Base-by-base conservation (phyloP, 2,329 filamentous ascomycete species). In the Metarhizium humberi region DNA sequence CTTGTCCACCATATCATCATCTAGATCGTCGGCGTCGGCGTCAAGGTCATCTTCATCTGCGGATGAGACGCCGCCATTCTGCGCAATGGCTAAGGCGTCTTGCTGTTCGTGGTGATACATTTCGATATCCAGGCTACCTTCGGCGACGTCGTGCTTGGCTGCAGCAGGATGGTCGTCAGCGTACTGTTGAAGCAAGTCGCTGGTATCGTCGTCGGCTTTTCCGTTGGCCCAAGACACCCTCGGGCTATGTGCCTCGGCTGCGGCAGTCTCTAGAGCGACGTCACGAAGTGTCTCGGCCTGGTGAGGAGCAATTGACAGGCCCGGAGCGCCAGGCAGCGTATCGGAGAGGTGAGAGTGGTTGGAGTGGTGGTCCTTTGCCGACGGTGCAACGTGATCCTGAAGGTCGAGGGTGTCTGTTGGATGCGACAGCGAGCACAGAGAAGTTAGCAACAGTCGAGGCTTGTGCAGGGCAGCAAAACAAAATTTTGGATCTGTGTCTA, bases 1-100 rank as follows among this genome's bases (percentile, higher is more conserved):
- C 73, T 94, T 94, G 76, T 97, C 94, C 88, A 95, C 90, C 85
- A 96, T 85, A 71, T 97, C 92, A 72, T 96, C 79, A 67, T 95
- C 91, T 69, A 91, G 75, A 64, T 88, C 81, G 63, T 89, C 88
- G 51, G 54, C 58, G 51, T 83, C 84, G 61, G 82, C 81, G 62
- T 87, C 81, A 65, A 82, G 73, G 60, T 89, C 85, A 50, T 79
- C 82, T 59, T 87, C 85, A 62, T 82, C 78, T 50, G 69, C 71
- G 47, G 76, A 74, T 51, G 75, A 73, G 59, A 73, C 61, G 59
- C 78, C 80, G 58, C 81, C 83, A 71, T 85, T 85, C 62, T 85
- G 82, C 61, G 81, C 79, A 57, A 82, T 73, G 48, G 80, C 80
- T 58, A 84, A 71, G 61, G 77, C 73, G 69, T 85, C 82, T 57